A percentile compares a stretch with the other conserved stretches of the same genome.
phyloP scores from a whole-genome alignment of 148 eudicot genomes.

The Vaccinium myrtillus region DNA sequence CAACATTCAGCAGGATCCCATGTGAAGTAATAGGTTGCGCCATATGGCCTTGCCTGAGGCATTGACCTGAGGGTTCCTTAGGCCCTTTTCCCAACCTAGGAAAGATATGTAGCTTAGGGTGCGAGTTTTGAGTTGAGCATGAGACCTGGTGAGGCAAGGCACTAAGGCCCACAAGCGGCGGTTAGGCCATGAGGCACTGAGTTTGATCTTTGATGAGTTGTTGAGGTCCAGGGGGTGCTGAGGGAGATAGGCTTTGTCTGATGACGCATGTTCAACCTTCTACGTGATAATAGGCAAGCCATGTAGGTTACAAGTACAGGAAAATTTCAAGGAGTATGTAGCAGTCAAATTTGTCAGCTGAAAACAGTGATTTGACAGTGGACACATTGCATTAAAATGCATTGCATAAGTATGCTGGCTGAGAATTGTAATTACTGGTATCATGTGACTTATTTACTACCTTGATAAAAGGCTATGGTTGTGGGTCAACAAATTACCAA shows the following conservation, averaged over 20 bases:
- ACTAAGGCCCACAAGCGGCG: not conserved
- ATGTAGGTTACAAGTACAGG: too few species aligned
- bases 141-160: not conserved
- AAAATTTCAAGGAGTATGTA: not conserved
- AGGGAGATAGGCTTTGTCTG: not conserved
- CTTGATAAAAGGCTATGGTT: not conserved
- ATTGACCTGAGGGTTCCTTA: not conserved
- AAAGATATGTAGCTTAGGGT: constrained; percentile 3
- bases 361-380: not conserved
- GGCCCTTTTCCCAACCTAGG: not conserved
- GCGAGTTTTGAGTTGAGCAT: not conserved
- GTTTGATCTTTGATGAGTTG: not conserved
- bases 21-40: not conserved
- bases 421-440: not conserved
- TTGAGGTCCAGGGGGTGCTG: not conserved
- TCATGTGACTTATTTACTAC: not conserved
- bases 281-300: too few species aligned
- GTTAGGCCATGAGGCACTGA: not conserved
- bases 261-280: too few species aligned
- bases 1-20: not conserved
- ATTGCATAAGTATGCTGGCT: not conserved
- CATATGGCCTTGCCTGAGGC: not conserved
- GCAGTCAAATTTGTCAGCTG: not conserved
- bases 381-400: not conserved
- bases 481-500: not conserved